phyloP scores from a whole-genome alignment of 225 moss, liverwort and hornwort species.

The Rhytidiadelphus loreus region DNA sequence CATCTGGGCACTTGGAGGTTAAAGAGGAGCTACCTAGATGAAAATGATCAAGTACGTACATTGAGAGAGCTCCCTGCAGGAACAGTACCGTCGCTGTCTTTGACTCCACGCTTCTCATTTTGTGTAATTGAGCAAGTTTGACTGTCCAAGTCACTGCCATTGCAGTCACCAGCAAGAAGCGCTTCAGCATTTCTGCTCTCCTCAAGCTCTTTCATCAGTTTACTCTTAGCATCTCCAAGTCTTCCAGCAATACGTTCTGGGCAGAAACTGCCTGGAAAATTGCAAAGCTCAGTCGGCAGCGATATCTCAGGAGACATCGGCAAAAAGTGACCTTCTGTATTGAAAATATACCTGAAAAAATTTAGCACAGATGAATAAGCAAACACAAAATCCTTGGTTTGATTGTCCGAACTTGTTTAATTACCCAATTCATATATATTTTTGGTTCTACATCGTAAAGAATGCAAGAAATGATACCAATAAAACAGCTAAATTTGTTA shows the following conservation, averaged over 20 bases:
- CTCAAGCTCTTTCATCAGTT: conserved; percentile 26
- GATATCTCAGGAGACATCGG: conserved; percentile 75
- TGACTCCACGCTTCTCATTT: not conserved
- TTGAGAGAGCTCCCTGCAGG: conserved; percentile 4
- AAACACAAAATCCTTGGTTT: not conserved
- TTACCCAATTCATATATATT: not conserved
- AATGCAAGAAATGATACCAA: not conserved
- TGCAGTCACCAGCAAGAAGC: conserved; percentile 1
- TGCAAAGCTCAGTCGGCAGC: conserved; percentile 53
- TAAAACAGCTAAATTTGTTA: not conserved
- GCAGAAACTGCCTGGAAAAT: conserved; percentile 40
- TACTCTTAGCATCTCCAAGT: conserved; percentile 15
- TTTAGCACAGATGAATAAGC: not conserved
- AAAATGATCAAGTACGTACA: conserved; percentile 12
- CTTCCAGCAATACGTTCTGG: conserved; percentile 30
- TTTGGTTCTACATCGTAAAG: not conserved
- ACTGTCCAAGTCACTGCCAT: conserved; percentile 6
- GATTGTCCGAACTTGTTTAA: not conserved
- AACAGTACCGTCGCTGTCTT: not conserved
- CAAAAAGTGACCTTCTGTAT: conserved; percentile 88
- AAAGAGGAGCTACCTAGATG: not conserved
- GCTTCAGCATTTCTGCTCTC: conserved; percentile 15
- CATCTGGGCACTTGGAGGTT: not conserved
- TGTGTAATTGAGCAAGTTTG: conserved; percentile 5
- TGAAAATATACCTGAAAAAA: conserved; percentile 75